phyloP scores from a whole-genome alignment of 2,329 filamentous ascomycete genomes.

The Rhynchosporium agropyri region DNA sequence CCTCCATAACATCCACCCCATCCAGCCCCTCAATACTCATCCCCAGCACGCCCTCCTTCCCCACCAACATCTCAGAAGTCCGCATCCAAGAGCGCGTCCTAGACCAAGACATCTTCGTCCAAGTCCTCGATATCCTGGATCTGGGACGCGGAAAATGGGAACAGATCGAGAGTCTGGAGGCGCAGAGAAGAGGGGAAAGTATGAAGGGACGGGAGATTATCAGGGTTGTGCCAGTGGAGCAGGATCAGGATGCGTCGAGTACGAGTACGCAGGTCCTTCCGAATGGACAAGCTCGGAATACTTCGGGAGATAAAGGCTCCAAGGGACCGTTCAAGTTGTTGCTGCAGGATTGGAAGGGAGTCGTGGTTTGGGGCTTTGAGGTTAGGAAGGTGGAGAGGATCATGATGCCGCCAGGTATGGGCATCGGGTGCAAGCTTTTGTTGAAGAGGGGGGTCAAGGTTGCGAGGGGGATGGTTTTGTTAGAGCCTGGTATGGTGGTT shows the following conservation, averaged over 20 bases:
- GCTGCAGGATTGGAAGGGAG: conserved; percentile 77
- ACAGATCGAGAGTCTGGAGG: conserved; percentile 81
- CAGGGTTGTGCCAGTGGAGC: conserved; percentile 58
- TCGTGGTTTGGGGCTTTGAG: conserved; percentile 73
- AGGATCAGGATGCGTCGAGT: conserved; percentile 17
- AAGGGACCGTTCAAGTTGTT: conserved; percentile 73
- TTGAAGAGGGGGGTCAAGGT: conserved; percentile 68
- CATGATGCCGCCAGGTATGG: conserved; percentile 57
- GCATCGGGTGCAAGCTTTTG: conserved; percentile 82
- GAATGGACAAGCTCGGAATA: conserved; percentile 12
- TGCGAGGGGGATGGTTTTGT: conserved; percentile 74
- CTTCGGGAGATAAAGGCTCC: not conserved
- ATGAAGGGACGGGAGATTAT: conserved; percentile 81
- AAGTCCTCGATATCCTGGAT: conserved; percentile 86
- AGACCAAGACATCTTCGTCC: conserved; percentile 67
- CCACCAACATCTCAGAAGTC: conserved; percentile 57
- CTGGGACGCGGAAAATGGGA: conserved; percentile 79
- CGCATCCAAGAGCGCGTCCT: conserved; percentile 59
- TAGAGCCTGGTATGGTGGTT: conserved; percentile 69
- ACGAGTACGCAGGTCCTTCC: conserved; percentile 37
- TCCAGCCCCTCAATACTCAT: conserved; percentile 48
- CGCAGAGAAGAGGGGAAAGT: conserved; percentile 70
- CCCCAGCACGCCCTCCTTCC: conserved; percentile 54
- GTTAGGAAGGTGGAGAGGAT: conserved; percentile 66
- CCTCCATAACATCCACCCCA: conserved; percentile 61